Evolutionary conservation across 1,284 basidiomycete species (phyloP).

Genomic region (Rhodotorula sp.): DNA sequence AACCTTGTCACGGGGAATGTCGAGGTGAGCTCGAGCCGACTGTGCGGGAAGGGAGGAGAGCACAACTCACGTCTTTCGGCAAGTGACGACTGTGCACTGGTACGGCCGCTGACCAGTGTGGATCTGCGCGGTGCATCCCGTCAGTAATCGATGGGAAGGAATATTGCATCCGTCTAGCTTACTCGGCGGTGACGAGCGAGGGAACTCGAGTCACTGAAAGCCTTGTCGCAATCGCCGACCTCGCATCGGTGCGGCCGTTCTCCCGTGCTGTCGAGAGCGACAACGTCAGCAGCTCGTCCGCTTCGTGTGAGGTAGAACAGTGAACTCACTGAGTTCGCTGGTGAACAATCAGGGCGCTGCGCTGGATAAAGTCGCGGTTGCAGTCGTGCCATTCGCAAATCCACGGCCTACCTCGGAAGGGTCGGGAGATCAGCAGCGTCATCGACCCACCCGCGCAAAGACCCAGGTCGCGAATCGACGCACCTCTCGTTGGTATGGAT

Average conservation of each 20-base stretch:
- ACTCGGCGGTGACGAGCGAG: constrained; percentile 58
- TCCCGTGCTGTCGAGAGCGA: constrained; percentile 50
- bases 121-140: neutral
- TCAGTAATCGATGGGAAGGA: neutral
- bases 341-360: constrained; percentile 46
- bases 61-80: constrained; percentile 42
- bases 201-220: constrained; percentile 57
- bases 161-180: neutral
- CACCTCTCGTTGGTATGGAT: constrained; percentile 50
- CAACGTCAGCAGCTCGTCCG: constrained; percentile 42
- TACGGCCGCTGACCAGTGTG: constrained; percentile 51
- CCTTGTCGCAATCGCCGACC: constrained; percentile 50
- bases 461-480: neutral
- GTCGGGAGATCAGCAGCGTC: neutral
- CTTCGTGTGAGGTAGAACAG: no score
- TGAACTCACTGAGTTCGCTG: constrained; percentile 42
- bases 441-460: neutral
- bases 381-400: constrained; percentile 43
- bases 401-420: constrained; percentile 45
- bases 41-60: neutral
- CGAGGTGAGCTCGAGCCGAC: neutral
- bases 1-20: constrained; percentile 31
- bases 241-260: constrained; percentile 59
- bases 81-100: constrained; percentile 44
- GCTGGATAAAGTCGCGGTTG: constrained; percentile 45